Conservation (phyloP, 768 basidiomycete genomes). For the Trametes gibbosa region DNA sequence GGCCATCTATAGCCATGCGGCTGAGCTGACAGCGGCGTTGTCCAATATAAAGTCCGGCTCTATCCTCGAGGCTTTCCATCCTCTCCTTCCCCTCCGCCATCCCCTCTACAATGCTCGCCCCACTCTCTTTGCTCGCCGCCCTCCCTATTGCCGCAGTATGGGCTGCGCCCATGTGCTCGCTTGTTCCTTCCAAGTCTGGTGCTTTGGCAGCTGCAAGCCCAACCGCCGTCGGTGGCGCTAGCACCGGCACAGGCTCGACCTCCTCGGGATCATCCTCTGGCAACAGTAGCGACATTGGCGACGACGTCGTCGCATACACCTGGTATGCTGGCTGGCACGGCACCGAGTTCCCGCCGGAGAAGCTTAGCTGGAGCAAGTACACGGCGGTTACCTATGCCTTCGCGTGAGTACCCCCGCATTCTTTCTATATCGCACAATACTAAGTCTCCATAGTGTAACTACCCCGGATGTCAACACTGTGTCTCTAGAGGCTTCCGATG, state of each 20-base stretch:
- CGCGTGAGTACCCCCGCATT: constrained; percentile 38
- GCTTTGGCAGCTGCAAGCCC: constrained; percentile 7
- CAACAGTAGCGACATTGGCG: constrained; percentile 11
- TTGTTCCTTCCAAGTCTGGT: constrained; percentile 14
- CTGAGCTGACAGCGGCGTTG: too few relatives aligned
- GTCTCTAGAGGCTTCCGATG: constrained; percentile 42
- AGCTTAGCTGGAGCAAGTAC: constrained; percentile 66
- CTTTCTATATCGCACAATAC: too few relatives aligned
- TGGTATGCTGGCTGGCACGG: constrained; percentile 75
- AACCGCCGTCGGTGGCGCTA: constrained; percentile 1
- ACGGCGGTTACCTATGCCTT: constrained; percentile 69
- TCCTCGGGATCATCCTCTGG: constrained; percentile 12
- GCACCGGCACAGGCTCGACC: constrained; percentile 1
- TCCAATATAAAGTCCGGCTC: too few relatives aligned
- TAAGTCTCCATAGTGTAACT: constrained; percentile 28
- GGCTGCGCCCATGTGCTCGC: constrained; percentile 31
- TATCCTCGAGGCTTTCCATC: neutral
- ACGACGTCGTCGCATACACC: constrained; percentile 26
- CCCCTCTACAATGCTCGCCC: constrained; percentile 14
- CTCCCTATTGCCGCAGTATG: constrained; percentile 24
- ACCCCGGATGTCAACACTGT: constrained; percentile 33
- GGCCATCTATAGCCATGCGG: too few relatives aligned
- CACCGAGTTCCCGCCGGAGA: constrained; percentile 45
- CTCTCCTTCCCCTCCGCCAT: neutral
- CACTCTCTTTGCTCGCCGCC: constrained; percentile 22